Percentiles rank a stretch among this genome's conserved stretches.
Evolutionary conservation across 1,284 basidiomycete species (phyloP).

Genomic region (Lignosus rhinocerotis): DNA sequence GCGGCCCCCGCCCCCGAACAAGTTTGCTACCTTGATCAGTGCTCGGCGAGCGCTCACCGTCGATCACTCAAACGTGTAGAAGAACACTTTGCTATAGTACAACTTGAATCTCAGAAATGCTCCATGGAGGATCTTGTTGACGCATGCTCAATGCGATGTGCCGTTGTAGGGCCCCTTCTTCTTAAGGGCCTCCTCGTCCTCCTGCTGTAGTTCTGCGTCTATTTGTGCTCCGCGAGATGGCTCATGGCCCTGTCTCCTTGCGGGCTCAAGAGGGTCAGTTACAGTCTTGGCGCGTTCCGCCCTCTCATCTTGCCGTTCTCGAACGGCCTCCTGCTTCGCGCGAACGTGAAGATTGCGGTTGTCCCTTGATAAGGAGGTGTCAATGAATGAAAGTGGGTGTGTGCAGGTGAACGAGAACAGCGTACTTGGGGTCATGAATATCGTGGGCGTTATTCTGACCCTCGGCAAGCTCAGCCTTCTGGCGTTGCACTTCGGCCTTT

Average conservation of each 20-base stretch:
- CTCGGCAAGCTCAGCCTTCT: constrained; percentile 4
- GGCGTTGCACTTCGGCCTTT: neutral
- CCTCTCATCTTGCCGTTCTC: constrained; percentile 20
- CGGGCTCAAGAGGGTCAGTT: constrained; percentile 26
- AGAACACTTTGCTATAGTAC: no score
- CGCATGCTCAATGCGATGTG: no score
- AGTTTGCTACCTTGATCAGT: no score
- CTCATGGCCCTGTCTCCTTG: constrained; percentile 24
- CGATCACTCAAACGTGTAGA: no score
- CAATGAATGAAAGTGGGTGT: no score
- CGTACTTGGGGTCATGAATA: constrained; percentile 25
- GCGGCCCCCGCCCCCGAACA: no score
- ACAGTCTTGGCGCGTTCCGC: constrained; percentile 19
- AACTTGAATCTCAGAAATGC: no score
- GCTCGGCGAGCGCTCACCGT: no score
- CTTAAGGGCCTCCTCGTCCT: constrained; percentile 25
- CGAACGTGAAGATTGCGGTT: constrained; percentile 16
- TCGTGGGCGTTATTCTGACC: constrained; percentile 25
- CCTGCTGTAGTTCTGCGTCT: constrained; percentile 28
- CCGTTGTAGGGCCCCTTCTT: constrained; percentile 21
- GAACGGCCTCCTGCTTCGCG: constrained; percentile 18
- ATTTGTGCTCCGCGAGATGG: constrained; percentile 28
- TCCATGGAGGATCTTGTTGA: no score
- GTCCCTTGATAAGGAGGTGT: constrained; percentile 22
- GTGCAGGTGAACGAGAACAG: no score